phyloP scores from a whole-genome alignment of 495 filamentous ascomycete genomes.

The Penicillium pulvis region DNA sequence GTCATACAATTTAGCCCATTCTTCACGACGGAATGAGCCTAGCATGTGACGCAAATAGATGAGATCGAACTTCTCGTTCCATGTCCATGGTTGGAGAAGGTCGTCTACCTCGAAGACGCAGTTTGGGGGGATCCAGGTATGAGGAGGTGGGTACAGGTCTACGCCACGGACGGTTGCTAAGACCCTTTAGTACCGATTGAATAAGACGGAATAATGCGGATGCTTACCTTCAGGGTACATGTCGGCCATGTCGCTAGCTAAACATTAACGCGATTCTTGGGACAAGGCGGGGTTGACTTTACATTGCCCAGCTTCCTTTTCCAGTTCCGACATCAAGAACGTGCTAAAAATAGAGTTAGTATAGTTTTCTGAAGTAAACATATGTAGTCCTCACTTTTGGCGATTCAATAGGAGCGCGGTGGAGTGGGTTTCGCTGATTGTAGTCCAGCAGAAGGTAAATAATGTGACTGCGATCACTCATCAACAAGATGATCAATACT shows the following conservation, averaged over 20 bases:
- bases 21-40: conserved; percentile 22
- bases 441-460: conserved; percentile 7
- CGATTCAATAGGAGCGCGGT: conserved; percentile 1
- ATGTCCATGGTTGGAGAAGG: conserved; percentile 31
- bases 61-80: conserved; percentile 27
- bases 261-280: not conserved
- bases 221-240: not conserved
- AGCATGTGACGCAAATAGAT: conserved; percentile 31
- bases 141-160: conserved; percentile 26
- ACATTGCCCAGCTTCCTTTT: conserved; percentile 16
- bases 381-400: not conserved
- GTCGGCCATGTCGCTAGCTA: conserved; percentile 1
- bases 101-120: conserved; percentile 35
- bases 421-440: not conserved
- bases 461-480: conserved; percentile 6
- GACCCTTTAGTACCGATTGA: not conserved
- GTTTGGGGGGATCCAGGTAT: conserved; percentile 36
- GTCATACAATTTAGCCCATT: conserved; percentile 29
- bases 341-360: not conserved
- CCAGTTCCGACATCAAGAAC: conserved; percentile 14
- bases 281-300: not conserved
- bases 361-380: not conserved
- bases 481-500: not conserved
- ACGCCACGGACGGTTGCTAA: conserved; percentile 24
- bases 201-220: no score